Conservation (phyloP, 2,329 filamentous ascomycete genomes). For the Sclerotinia spermophila region DNA sequence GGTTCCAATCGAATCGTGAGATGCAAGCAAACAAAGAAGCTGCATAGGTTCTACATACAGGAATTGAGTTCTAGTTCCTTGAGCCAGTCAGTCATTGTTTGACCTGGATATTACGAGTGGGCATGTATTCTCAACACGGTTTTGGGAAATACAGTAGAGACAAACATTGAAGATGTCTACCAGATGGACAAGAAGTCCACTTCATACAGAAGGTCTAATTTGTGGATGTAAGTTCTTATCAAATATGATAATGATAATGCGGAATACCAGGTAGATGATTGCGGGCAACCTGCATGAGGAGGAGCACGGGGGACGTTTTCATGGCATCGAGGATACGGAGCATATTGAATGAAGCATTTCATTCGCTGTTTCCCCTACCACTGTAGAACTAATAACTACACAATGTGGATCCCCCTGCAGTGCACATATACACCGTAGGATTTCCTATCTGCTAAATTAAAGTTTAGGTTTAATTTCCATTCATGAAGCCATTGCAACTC, state of each 20-base stretch:
- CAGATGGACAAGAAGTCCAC: neutral
- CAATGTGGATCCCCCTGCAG: constrained; percentile 10
- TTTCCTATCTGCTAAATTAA: constrained; percentile 1
- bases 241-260: neutral
- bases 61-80: neutral
- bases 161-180: neutral
- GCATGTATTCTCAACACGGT: neutral
- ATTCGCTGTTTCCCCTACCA: constrained; percentile 4
- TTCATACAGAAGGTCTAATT: neutral
- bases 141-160: neutral
- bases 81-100: neutral
- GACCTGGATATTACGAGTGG: neutral
- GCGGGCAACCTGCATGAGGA: constrained; percentile 8
- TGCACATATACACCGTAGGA: constrained; percentile 14
- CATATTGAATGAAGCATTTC: neutral
- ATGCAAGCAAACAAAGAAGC: neutral
- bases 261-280: constrained; percentile 8
- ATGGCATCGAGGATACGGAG: neutral
- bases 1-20: neutral
- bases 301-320: neutral
- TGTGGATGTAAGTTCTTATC: neutral
- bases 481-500: neutral
- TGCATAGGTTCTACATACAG: neutral
- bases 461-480: neutral
- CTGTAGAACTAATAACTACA: neutral